Evolutionary conservation across 352 stramenopile species (phyloP).

Genomic region (Phytophthora europaea): DNA sequence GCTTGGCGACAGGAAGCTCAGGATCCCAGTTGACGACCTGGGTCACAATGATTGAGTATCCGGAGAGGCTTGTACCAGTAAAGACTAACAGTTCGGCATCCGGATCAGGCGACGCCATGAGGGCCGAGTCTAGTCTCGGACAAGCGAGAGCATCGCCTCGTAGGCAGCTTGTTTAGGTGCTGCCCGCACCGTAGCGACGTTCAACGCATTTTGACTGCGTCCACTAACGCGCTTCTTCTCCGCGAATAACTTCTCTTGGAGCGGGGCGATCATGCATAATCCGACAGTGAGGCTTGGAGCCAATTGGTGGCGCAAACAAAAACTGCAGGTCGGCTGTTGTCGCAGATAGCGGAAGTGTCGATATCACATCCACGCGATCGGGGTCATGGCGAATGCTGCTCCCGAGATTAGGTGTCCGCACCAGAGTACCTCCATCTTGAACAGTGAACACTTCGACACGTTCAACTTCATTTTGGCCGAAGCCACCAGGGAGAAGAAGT

Average conservation of each 20-base stretch:
- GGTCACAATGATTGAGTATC: no score
- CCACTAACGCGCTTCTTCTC: not conserved
- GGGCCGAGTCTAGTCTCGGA: not conserved
- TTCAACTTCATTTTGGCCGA: not conserved
- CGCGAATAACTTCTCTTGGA: not conserved
- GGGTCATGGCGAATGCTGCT: not conserved
- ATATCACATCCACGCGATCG: not conserved
- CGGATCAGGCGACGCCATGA: not conserved
- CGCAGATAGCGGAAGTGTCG: not conserved
- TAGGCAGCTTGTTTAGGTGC: not conserved
- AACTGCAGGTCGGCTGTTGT: not conserved
- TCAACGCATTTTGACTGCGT: not conserved
- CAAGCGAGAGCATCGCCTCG: not conserved
- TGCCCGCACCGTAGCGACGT: not conserved
- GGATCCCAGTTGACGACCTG: no score
- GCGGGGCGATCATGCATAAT: not conserved
- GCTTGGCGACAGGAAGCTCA: not conserved
- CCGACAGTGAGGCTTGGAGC: not conserved
- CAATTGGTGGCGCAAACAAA: not conserved
- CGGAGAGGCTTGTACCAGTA: not conserved
- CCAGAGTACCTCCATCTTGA: not conserved
- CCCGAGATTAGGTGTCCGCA: not conserved
- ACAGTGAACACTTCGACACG: not conserved
- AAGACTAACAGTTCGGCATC: not conserved
- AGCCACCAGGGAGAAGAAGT: not conserved